Evolutionary conservation across 1,284 basidiomycete species (phyloP), one percentile per base, ranked within the genome.

Genomic region (Fistulinella cinereoalba): DNA sequence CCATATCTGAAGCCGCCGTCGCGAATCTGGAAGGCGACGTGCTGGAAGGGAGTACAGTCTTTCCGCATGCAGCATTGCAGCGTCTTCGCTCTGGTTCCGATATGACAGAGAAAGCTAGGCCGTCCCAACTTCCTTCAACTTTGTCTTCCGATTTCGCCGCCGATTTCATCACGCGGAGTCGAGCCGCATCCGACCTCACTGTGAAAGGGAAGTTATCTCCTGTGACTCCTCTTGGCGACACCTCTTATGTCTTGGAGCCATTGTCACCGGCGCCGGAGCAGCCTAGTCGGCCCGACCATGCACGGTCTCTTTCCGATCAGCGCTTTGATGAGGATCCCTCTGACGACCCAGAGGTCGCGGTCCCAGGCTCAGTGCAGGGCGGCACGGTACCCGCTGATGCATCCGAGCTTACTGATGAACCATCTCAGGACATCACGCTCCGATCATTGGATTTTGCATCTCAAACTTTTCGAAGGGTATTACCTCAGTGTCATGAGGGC

Each of bases 171-270:
- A 34, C 31, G 18, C 57, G 50, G 49, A 52, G 32, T 44, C 65
- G 62, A 34, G 64, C 65, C 7, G 53, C 47, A 19, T 68, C 66
- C 10, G 62, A 64, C 42, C 49, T 62, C 36, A 68, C 62, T 36
- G 56, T 67, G 40, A 68, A 54, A 49, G 57, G 51, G 16, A 43
- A 24, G 25, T 49, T 53, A 21, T 36, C 52, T 16, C 50, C 37
- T 27, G 21, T 28, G 25, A 41, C 31, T n/a, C 23, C n/a, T 36
- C 49, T 25, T 40, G 43, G 9, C 21, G 41, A 38, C 15, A 28
- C 21, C 31, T 25, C 47, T 27, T 37, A 37, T 28, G 34, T 9
- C 21, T 37, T 28, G 34, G 37, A 21, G 24, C 40, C 44, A n/a
- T 28, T 41, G 21, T 12, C 39, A 16, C 31, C 27, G 13, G 19